Evolutionary conservation across 2,329 filamentous ascomycete genomes (phyloP).

Genomic region (Rosellinia necatrix): DNA sequence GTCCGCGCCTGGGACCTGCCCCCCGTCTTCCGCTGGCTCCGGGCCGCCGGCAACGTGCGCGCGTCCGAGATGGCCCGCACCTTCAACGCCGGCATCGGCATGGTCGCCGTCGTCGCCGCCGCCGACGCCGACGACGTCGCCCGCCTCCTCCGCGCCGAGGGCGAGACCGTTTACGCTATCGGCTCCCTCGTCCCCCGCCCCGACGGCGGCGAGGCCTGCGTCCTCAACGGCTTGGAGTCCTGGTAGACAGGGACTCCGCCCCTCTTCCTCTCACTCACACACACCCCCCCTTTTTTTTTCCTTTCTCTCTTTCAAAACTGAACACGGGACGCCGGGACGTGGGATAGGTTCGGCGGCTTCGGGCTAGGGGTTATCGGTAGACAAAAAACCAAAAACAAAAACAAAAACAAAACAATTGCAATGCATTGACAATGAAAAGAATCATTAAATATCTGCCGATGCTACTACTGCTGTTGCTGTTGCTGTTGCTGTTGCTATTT

Average conservation of each 20-base stretch:
- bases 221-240: slow-evolving; percentile 61
- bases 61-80: slow-evolving; percentile 84
- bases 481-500: too few species aligned
- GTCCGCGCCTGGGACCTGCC: slow-evolving; percentile 76
- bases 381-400: too few species aligned
- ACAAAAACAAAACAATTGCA: too few species aligned
- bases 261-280: too few species aligned
- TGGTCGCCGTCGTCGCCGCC: slow-evolving; percentile 81
- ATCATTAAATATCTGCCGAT: too few species aligned
- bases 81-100: slow-evolving; percentile 94
- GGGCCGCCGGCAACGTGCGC: slow-evolving; percentile 70
- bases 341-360: too few species aligned
- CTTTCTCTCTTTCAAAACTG: too few species aligned
- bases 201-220: slow-evolving; percentile 60
- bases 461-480: too few species aligned
- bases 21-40: slow-evolving; percentile 85
- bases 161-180: slow-evolving; percentile 78
- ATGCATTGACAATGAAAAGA: too few species aligned
- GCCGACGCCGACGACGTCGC: slow-evolving; percentile 65
- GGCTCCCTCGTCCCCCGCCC: slow-evolving; percentile 69
- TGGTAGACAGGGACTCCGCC: slow-evolving; percentile 40
- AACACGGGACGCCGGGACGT: too few species aligned
- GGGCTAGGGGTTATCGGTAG: too few species aligned
- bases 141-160: slow-evolving; percentile 64
- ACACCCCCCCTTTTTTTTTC: too few species aligned